phyloP scores from a whole-genome alignment of 2,329 filamentous ascomycete species.

The Penicillium glabrum region DNA sequence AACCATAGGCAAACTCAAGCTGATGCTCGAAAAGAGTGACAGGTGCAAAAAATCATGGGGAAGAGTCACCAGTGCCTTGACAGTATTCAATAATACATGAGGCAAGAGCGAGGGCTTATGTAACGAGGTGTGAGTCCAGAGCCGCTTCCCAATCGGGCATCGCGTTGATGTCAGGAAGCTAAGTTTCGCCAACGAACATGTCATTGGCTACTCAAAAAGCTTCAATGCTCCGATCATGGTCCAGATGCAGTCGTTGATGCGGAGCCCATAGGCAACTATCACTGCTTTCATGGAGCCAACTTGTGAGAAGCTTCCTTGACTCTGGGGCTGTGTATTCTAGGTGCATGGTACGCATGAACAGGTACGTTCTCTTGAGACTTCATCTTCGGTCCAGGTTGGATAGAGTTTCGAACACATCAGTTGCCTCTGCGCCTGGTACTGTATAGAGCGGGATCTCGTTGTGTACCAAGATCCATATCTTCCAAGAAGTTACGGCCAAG shows the following conservation, averaged over 20 bases:
- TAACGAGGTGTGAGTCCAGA: neutral
- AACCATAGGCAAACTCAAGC: neutral
- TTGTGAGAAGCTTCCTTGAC: neutral
- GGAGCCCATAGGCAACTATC: neutral
- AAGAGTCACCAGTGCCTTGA: neutral
- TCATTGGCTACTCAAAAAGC: neutral
- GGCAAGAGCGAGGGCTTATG: neutral
- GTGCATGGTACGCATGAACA: neutral
- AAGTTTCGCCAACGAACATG: neutral
- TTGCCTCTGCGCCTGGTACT: neutral
- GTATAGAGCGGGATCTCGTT: constrained; percentile 68
- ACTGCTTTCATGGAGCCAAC: neutral
- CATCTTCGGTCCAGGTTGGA: neutral
- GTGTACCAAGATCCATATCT: constrained; percentile 73
- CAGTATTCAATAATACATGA: neutral
- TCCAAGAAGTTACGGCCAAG: constrained; percentile 73
- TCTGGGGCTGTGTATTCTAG: neutral
- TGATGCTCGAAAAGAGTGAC: neutral
- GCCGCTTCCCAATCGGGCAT: neutral
- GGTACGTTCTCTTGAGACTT: neutral
- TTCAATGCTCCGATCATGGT: neutral
- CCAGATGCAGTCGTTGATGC: neutral
- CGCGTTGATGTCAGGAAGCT: neutral
- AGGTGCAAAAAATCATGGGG: neutral
- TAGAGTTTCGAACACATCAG: neutral